Evolutionary conservation across 2,329 filamentous ascomycete species (phyloP), one percentile per base, ranked within the genome.

Genomic region (Claviceps maximensis): DNA sequence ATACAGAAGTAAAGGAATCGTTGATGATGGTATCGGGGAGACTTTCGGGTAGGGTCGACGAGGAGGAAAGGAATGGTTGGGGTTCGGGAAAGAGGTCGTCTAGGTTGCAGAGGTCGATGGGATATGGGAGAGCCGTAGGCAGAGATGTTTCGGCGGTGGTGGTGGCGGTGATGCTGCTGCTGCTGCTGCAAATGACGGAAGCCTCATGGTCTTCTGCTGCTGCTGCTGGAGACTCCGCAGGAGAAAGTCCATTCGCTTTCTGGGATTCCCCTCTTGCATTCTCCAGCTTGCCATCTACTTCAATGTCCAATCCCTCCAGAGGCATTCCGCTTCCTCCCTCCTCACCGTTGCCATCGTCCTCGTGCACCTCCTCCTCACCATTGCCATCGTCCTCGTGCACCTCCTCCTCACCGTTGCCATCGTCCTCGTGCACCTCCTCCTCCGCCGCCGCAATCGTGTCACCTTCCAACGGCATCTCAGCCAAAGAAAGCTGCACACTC

Each of bases 1-100:
- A 75, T 3, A 76, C 74, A 2, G 72, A 70, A 4, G 69, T 68
- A 55, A 82, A 82, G 29, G 69, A 76, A 61, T 83, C 78, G 31
- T 63, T 64, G 19, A 76, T 62, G 33, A 76, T 62, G 31, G 69
- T 64, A 31, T 79, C 76, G 0, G 76, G 65, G 0, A 79, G 58
- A 3, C 59, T 60, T 44, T 66, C 67, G 1, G 67, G 60, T 0
- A 70, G 62, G 1, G n/a, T n/a, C n/a, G 60, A 57, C 25, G 44
- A 10, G 23, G 23, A 29, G 44, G 44, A 10, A 23, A 63, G 62
- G 6, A 53, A 53, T 2, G 59, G 25, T 17, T 57, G 54, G 1
- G 58, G 60, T 12, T 55, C 57, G 1, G 63, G 67, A 51, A 68
- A 68, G 4, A 74, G 59, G 1, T 58, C 54, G 29, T 69, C 64